Evolutionary conservation across 352 stramenopile species (phyloP).

Genomic region (Globisporangium nodosum): DNA sequence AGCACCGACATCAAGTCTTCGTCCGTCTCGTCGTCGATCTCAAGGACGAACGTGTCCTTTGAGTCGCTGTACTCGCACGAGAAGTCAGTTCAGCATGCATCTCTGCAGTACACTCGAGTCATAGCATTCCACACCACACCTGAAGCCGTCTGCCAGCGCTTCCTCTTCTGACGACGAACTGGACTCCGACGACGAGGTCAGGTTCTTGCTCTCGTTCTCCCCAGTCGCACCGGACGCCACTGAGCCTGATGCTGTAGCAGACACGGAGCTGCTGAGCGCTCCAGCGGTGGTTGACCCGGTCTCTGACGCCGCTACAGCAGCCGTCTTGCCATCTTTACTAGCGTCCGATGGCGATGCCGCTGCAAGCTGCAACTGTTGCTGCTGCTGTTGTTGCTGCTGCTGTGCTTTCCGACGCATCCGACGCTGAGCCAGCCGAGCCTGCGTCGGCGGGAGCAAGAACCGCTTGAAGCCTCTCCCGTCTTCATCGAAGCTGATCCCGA

Average conservation of each 20-base stretch:
- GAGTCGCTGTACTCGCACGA: conserved; percentile 39
- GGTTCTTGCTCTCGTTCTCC: conserved; percentile 49
- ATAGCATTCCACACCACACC: conserved; percentile 12
- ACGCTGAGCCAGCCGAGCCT: conserved; percentile 23
- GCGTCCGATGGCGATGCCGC: conserved; percentile 5
- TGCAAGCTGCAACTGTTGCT: conserved; percentile 13
- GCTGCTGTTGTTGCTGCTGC: conserved; percentile 14
- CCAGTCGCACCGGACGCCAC: conserved; percentile 1
- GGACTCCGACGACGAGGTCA: conserved; percentile 71
- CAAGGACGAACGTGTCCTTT: conserved; percentile 84
- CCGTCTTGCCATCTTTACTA: conserved; percentile 18
- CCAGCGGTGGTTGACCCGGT: neutral
- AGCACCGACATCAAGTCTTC: conserved; percentile 91
- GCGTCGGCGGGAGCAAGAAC: conserved; percentile 24
- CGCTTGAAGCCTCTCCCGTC: conserved; percentile 34
- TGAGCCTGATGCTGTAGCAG: neutral
- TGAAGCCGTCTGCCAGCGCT: conserved; percentile 62
- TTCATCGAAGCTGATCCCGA: conserved; percentile 30
- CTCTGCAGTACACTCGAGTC: neutral
- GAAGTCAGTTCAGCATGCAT: neutral
- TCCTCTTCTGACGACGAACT: conserved; percentile 85
- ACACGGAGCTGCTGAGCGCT: neutral
- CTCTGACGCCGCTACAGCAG: neutral
- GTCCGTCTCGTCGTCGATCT: conserved; percentile 91
- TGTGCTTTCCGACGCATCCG: conserved; percentile 31